Evolutionary conservation across 139 green algal species (phyloP).

Genomic region (Tetraselmis striata): DNA sequence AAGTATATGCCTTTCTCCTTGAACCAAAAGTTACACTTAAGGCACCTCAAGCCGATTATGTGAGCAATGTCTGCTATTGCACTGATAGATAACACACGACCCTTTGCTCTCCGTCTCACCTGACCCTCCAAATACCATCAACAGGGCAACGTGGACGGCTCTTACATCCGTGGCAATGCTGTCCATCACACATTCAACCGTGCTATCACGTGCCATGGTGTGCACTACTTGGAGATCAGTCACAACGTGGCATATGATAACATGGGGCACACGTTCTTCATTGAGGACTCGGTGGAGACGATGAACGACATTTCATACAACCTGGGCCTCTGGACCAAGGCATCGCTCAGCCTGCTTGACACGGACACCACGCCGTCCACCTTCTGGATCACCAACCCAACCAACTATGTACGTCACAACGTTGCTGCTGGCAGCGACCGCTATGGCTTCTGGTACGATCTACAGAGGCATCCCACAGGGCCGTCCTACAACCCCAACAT

Average conservation of each 20-base stretch:
- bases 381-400: slow-evolving; percentile 77
- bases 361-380: slow-evolving; percentile 64
- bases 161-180: slow-evolving; percentile 38
- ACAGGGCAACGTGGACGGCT: slow-evolving; percentile 29
- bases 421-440: slow-evolving; percentile 28
- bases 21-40: no score
- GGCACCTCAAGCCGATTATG: no score
- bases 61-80: no score
- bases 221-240: slow-evolving; percentile 19
- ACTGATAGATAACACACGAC: no score
- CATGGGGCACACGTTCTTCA: slow-evolving; percentile 61
- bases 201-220: slow-evolving; percentile 54
- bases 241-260: slow-evolving; percentile 56
- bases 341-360: slow-evolving; percentile 45
- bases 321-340: slow-evolving; percentile 50
- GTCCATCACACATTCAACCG: slow-evolving; percentile 60
- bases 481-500: slow-evolving; percentile 10
- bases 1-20: no score
- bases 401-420: slow-evolving; percentile 56
- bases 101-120: no score
- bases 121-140: no score
- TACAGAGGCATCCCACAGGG: neutral
- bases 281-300: slow-evolving; percentile 32
- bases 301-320: slow-evolving; percentile 48
- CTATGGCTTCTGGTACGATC: neutral